Percentiles rank a stretch among this genome's conserved stretches.
Conservation (phyloP, 331 rosid species). For the Cydonia oblonga region DNA sequence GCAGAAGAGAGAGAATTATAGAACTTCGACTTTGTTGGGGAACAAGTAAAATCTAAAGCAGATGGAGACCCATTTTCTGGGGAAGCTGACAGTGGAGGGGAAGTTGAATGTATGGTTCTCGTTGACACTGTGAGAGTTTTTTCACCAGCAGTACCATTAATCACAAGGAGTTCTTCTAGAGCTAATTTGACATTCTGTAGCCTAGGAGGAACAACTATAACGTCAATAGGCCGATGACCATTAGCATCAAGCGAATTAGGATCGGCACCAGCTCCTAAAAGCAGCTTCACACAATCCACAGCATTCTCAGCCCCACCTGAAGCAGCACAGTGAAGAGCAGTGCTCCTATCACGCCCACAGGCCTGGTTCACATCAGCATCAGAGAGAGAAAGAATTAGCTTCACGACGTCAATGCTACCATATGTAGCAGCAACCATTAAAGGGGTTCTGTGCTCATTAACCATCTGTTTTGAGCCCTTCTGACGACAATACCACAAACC, state of each 20-base stretch:
- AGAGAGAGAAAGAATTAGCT: constrained; percentile 54
- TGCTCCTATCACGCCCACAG: constrained; percentile 65
- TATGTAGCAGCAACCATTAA: constrained; percentile 93
- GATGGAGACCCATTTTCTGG: constrained; percentile 59
- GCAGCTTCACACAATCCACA: constrained; percentile 55
- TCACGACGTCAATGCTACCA: constrained; percentile 69
- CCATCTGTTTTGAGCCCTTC: constrained; percentile 84
- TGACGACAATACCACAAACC: constrained; percentile 80
- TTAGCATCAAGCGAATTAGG: constrained; percentile 59
- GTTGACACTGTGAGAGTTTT: constrained; percentile 4
- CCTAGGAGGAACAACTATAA: constrained; percentile 56
- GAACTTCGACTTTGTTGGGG: constrained; percentile 41
- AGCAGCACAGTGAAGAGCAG: constrained; percentile 93
- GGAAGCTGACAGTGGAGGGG: constrained; percentile 56
- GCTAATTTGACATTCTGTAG: constrained; percentile 29
- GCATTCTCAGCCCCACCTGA: constrained; percentile 80
- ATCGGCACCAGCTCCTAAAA: constrained; percentile 76
- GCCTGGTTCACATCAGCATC: constrained; percentile 45
- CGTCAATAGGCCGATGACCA: constrained; percentile 54
- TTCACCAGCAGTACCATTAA: constrained; percentile 36
- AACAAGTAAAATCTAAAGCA: constrained; percentile 34
- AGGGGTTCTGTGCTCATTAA: constrained; percentile 68
- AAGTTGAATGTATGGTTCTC: constrained; percentile 19
- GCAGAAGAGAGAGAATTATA: constrained; percentile 36
- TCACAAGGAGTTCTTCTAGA: constrained; percentile 60